Conservation (phyloP, 805 yeast species). For the Metschnikowia cubensis region DNA sequence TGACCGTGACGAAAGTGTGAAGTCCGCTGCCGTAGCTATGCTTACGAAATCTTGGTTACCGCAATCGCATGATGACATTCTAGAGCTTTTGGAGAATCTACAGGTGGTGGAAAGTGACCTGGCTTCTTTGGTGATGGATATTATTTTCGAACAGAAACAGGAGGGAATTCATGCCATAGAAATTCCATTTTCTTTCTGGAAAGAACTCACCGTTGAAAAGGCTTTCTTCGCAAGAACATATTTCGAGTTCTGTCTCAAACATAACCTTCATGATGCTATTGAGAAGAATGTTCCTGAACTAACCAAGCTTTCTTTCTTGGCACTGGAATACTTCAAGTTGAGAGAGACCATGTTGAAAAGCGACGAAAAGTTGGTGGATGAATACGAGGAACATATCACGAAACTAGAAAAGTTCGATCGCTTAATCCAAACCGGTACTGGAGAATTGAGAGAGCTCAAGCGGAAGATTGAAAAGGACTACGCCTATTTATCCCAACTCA, state of each 20-base stretch:
- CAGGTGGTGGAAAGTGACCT: constrained; percentile 65
- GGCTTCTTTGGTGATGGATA: constrained; percentile 64
- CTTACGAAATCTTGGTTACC: constrained; percentile 71
- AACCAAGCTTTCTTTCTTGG: constrained; percentile 57
- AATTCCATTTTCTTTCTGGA: constrained; percentile 68
- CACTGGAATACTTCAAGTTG: constrained; percentile 53
- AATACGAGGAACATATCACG: constrained; percentile 5
- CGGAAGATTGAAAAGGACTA: constrained; percentile 14
- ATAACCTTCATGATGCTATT: constrained; percentile 48
- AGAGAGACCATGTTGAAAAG: constrained; percentile 29
- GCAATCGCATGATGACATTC: constrained; percentile 61
- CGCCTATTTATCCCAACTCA: constrained; percentile 6
- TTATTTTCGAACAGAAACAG: constrained; percentile 55
- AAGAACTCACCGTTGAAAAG: constrained; percentile 64
- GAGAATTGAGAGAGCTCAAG: constrained; percentile 9
- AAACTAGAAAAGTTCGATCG: constrained; percentile 11
- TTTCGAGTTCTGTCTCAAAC: constrained; percentile 58
- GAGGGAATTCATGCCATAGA: constrained; percentile 59
- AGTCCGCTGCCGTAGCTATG: constrained; percentile 67
- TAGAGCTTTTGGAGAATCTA: constrained; percentile 66
- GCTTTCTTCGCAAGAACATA: constrained; percentile 68
- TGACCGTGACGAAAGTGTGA: constrained; percentile 77
- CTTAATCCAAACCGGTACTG: constrained; percentile 9
- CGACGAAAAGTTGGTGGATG: constrained; percentile 20
- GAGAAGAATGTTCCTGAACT: constrained; percentile 79